Percentiles rank a stretch among this genome's conserved stretches.
Evolutionary conservation across 2,329 filamentous ascomycete genomes (phyloP).

Genomic region (Sporothrix luriei): DNA sequence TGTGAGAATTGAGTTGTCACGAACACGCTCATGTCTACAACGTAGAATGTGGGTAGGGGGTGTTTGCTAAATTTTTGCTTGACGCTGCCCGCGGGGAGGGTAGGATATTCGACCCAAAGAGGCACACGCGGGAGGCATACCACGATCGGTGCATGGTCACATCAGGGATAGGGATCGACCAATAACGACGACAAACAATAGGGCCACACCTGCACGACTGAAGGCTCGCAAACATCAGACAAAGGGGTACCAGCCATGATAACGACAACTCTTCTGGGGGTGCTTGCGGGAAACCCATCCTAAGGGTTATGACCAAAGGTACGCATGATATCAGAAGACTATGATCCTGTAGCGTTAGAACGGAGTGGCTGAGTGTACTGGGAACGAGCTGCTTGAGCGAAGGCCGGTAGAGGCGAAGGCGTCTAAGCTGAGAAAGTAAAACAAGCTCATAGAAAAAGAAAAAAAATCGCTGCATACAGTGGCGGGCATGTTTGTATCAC

Average conservation of each 20-base stretch:
- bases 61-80: background rate
- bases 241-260: no score
- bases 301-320: no score
- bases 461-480: constrained; percentile 1
- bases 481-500: background rate
- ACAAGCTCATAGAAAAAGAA: constrained; percentile 15
- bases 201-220: background rate
- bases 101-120: background rate
- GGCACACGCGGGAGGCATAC: background rate
- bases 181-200: background rate
- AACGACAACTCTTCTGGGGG: no score
- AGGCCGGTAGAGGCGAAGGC: background rate
- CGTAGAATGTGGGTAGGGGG: constrained; percentile 12
- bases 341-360: background rate
- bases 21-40: background rate
- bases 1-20: constrained; percentile 28
- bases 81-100: background rate
- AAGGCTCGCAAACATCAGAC: constrained; percentile 20
- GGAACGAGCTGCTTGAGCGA: no score
- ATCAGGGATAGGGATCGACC: background rate
- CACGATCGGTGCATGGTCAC: background rate
- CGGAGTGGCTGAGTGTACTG: background rate
- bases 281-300: no score
- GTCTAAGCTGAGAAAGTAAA: background rate
- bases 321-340: background rate